Percentiles rank a stretch among this genome's conserved stretches.
Evolutionary conservation across 164 flowering plant species (phyloP).

Genomic region (Stephania yunnanensis): DNA sequence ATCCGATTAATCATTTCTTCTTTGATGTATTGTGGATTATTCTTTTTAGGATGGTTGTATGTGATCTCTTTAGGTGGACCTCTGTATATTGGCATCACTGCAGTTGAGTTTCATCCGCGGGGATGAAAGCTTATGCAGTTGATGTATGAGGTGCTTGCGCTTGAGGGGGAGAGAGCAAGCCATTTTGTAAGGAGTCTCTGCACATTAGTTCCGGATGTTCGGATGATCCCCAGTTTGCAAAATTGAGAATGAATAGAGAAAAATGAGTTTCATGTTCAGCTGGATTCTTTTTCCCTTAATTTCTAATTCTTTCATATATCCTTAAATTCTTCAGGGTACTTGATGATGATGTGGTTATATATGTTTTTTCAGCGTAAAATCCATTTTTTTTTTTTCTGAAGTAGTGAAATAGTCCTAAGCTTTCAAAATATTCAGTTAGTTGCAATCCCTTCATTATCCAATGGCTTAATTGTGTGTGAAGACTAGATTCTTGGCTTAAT

Average conservation of each 20-base stretch:
- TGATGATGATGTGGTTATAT: too few relatives aligned
- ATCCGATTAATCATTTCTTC: constrained; percentile 6
- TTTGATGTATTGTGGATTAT: constrained; percentile 12
- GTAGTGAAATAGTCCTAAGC: too few relatives aligned
- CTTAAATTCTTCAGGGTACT: not conserved
- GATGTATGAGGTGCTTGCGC: constrained; percentile 9
- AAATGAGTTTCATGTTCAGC: constrained; percentile 13
- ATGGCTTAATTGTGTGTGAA: too few relatives aligned
- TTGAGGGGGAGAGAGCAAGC: not conserved
- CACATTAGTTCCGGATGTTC: constrained; percentile 13
- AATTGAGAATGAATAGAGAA: constrained; percentile 1
- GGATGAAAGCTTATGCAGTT: constrained; percentile 11
- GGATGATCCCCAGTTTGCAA: constrained; percentile 16
- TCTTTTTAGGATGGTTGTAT: constrained; percentile 21
- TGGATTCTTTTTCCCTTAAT: constrained; percentile 28
- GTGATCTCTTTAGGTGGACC: constrained; percentile 8
- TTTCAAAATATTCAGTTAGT: too few relatives aligned
- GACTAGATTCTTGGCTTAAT: too few relatives aligned
- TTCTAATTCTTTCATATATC: constrained; percentile 28
- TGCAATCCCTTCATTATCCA: too few relatives aligned
- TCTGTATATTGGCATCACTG: constrained; percentile 26
- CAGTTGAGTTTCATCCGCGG: constrained; percentile 16
- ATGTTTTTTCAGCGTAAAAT: too few relatives aligned
- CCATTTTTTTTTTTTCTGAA: too few relatives aligned
- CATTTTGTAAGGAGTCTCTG: constrained; percentile 3